Base-by-base conservation (phyloP, 116 monocot species). In the Papilionanthe hybrid region DNA sequence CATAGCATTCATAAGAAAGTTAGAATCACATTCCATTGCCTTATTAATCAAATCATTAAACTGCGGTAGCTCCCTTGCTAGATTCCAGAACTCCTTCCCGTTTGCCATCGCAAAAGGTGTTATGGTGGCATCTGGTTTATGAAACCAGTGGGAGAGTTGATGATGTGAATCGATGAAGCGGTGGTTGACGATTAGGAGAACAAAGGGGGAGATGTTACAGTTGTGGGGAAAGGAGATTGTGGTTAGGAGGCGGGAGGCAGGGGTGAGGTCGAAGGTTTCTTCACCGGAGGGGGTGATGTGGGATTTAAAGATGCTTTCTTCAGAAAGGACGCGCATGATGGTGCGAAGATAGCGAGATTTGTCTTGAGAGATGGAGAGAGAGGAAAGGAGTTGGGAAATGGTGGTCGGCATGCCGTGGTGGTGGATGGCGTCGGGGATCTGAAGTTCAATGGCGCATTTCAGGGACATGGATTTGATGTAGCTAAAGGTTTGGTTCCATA, bases 381-480 rank as follows among this genome's bases (percentile, higher is more conserved):
- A 19, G n/a, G 76, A 4, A 19, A 50, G 12, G 1, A 82, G 68
- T 3, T 76, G 67, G n/a, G 50, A 10, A 45, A 82, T 19, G 18
- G 82, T 69, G 5, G 77, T 17, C 12, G 82, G 68, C 22, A 22
- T 77, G 48, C 77, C 77, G 17, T 77, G 76, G 37, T 10, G 66
- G 67, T 50, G 9, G 42, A 76, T 30, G 23, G 76, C 68, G 12
- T 82, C 76, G n/a, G 77, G n/a, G 47, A 82, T 82, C 67, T 32
- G 66, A 15, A 82, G 82, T 63, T 82, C 68, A 1, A 77, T 7
- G 19, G 82, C 82, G 17, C 82, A 82, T 20, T 82, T 82, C 3
- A 82, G 68, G 50, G 45, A 76, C 82, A 82, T 82, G 67, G 82
- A 76, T 75, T 82, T 82, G 65, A 82, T 55, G 50, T 65, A 82